A percentile compares a stretch with the other conserved stretches of the same genome.
Evolutionary conservation across 345 rosid genomes (phyloP).

Genomic region (Cardamine chenopodiifolia): DNA sequence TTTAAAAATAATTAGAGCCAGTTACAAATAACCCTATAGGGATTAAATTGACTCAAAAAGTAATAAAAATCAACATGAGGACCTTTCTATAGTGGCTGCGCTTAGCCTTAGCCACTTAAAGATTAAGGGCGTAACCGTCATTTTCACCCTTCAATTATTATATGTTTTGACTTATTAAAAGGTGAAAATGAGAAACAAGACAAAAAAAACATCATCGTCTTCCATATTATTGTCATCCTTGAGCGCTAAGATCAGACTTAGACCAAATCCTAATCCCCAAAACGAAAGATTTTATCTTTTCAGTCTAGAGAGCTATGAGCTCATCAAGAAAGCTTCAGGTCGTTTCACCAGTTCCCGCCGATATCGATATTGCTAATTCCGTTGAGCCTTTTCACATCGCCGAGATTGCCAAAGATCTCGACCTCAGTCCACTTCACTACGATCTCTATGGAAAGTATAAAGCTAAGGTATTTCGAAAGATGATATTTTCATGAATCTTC

Average conservation of each 20-base stretch:
- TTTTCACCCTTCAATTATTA: background rate
- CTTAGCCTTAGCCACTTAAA: constrained; percentile 4
- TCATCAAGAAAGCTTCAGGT: constrained; percentile 73
- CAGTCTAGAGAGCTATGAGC: constrained; percentile 46
- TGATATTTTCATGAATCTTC: background rate
- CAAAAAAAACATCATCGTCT: constrained; percentile 12
- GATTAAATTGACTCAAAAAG: background rate
- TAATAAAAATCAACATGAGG: background rate
- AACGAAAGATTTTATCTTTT: background rate
- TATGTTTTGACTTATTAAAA: constrained; percentile 1
- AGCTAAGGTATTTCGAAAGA: constrained; percentile 65
- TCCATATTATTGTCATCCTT: background rate
- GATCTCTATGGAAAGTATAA: constrained; percentile 95
- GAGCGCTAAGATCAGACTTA: background rate
- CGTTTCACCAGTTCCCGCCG: constrained; percentile 90
- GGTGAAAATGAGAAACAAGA: background rate
- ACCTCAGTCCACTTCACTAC: constrained; percentile 67
- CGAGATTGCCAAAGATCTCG: constrained; percentile 78
- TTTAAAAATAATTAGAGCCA: background rate
- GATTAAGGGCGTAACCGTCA: constrained; percentile 18
- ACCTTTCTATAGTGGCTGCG: constrained; percentile 16
- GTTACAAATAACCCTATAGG: background rate
- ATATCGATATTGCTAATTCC: constrained; percentile 90
- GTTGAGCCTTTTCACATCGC: constrained; percentile 84
- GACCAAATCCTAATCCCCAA: background rate